Conservation (phyloP, 306 rosid genomes). For the Trifolium pratense region DNA sequence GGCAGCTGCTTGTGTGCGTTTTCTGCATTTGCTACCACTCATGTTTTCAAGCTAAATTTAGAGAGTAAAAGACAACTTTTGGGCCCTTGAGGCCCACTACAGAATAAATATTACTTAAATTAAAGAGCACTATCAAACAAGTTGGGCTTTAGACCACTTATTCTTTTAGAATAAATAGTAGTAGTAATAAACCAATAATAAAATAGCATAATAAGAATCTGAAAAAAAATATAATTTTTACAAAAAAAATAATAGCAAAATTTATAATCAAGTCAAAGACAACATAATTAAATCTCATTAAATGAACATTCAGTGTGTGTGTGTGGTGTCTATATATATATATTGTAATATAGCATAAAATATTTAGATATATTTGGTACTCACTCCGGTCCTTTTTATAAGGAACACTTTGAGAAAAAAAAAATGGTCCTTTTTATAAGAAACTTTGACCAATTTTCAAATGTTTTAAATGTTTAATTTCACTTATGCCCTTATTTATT, state of each 20-base stretch:
- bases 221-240: neutral
- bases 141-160: neutral
- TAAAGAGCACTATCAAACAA: neutral
- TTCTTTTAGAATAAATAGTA: constrained; percentile 2
- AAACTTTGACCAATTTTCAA: too few relatives aligned
- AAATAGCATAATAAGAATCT: neutral
- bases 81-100: neutral
- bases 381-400: too few relatives aligned
- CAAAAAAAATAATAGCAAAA: neutral
- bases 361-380: neutral
- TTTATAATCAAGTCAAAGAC: neutral
- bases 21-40: constrained; percentile 3
- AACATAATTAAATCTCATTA: neutral
- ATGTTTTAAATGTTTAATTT: too few relatives aligned
- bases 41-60: neutral
- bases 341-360: neutral
- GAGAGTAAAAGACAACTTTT: neutral
- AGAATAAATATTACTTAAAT: neutral
- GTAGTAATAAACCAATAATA: neutral
- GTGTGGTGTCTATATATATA: too few relatives aligned
- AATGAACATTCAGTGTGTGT: too few relatives aligned
- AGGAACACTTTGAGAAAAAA: too few relatives aligned
- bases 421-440: too few relatives aligned
- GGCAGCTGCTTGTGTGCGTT: neutral
- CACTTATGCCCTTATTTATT: too few relatives aligned